Base-by-base conservation (phyloP, 169 alveolate genomes). In the Cryptosporidium bovis region DNA sequence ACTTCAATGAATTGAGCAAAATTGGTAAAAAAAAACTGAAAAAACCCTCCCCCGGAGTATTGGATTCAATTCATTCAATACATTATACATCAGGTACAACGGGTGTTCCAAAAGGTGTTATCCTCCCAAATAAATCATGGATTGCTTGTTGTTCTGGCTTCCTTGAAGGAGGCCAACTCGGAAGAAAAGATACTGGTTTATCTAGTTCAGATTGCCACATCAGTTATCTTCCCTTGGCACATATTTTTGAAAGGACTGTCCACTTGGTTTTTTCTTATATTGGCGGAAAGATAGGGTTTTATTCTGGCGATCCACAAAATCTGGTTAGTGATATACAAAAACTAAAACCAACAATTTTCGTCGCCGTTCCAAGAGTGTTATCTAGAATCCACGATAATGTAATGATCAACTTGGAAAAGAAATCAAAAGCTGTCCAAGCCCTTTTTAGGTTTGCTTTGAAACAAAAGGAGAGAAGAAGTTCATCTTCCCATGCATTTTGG, bases 301-400 rank as follows among this genome's bases (percentile, higher is more conserved):
- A 77, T 66, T 56, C 91, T 31, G 97, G 97, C 20, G 94, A 91
- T 83, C 89, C 92, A n/a, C 77, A 62, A 27, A 93, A 91, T 56
- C 51, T 95, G 24, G 82, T 82, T 13, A 95, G 92, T 8, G 97
- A 95, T 71, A 89, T 97, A 27, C 93, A 94, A 51, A 91, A 65
- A 68, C 92, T 97, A 24, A 94, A 95, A 64, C 99, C 99, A 34
- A 95, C 99, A 0, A 82, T 98, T 71, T 95, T 98, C 92, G 71
- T 93, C 51, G 92, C 97, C 27, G 99, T 98, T 20, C 99, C 99
- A 0, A 95, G 99, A 48, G 92, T 97, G 20, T 93, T 91, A 83
- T 94, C 94, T 83, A 94, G 98, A 82, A 92, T 98, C 36, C 95
- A 96, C 68, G 98, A 95, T 68, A 93, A 93, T 64, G 93, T 96